phyloP scores from a whole-genome alignment of 2,329 filamentous ascomycete genomes.

The Chaetomiaceae sp. region DNA sequence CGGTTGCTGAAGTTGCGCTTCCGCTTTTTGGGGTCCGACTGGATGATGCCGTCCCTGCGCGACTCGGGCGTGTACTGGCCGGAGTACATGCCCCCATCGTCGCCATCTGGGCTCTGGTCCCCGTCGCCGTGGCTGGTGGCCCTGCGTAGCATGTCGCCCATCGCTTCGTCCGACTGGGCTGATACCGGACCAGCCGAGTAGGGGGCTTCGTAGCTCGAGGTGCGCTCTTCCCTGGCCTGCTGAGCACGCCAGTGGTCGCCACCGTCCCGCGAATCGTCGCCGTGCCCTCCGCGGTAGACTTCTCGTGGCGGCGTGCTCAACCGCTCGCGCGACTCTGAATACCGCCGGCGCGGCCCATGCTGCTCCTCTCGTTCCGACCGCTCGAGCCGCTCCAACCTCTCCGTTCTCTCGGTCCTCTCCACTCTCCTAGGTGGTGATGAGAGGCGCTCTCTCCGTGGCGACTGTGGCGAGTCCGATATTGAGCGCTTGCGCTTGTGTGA shows the following conservation, averaged over 20 bases:
- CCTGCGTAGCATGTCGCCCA: slow-evolving; percentile 39
- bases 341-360: slow-evolving; percentile 16
- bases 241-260: slow-evolving; percentile 45
- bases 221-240: slow-evolving; percentile 42
- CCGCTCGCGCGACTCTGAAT: slow-evolving; percentile 32
- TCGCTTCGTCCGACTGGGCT: slow-evolving; percentile 45
- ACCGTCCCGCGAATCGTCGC: slow-evolving; percentile 28
- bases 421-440: slow-evolving; percentile 17
- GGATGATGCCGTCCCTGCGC: slow-evolving; percentile 43
- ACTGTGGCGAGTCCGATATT: slow-evolving; percentile 49
- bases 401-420: slow-evolving; percentile 6
- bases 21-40: slow-evolving; percentile 60
- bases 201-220: slow-evolving; percentile 41
- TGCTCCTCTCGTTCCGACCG: slow-evolving; percentile 17
- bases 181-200: slow-evolving; percentile 40
- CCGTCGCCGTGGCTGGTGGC: slow-evolving; percentile 41
- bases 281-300: slow-evolving; percentile 16
- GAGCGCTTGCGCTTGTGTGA: slow-evolving; percentile 66
- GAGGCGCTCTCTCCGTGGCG: slow-evolving; percentile 36
- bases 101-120: slow-evolving; percentile 49
- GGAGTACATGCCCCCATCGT: slow-evolving; percentile 40
- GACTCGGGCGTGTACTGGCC: slow-evolving; percentile 43
- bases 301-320: slow-evolving; percentile 39
- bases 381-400: slow-evolving; percentile 8
- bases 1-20: slow-evolving; percentile 87